A percentile compares a stretch with the other conserved stretches of the same genome.
phyloP scores from a whole-genome alignment of 176 grass and related monocot species.

The Alloteropsis semialata region DNA sequence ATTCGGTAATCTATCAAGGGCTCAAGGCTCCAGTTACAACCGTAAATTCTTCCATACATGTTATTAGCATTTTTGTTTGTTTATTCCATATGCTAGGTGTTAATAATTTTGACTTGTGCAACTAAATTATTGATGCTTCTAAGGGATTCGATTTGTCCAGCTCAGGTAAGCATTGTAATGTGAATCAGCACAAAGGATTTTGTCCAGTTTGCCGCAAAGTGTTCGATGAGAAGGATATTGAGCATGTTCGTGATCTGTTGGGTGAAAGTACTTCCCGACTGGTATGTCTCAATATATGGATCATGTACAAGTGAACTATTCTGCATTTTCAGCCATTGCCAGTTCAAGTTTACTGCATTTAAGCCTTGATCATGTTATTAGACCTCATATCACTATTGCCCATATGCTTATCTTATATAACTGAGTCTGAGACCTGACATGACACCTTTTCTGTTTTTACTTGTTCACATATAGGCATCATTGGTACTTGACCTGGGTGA shows the following conservation, averaged over 20 bases:
- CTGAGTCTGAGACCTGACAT: neutral
- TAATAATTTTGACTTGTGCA: slow-evolving; percentile 26
- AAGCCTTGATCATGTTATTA: slow-evolving; percentile 8
- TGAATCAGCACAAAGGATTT: slow-evolving; percentile 70
- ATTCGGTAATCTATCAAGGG: neutral
- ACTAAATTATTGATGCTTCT: slow-evolving; percentile 36
- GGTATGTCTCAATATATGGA: slow-evolving; percentile 56
- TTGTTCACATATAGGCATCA: slow-evolving; percentile 35
- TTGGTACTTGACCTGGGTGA: slow-evolving; percentile 33
- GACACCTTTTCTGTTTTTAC: neutral
- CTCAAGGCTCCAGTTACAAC: neutral
- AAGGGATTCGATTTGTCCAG: slow-evolving; percentile 38
- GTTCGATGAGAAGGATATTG: slow-evolving; percentile 91
- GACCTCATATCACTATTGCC: neutral
- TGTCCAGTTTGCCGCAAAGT: slow-evolving; percentile 94
- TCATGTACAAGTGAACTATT: neutral
- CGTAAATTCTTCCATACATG: slow-evolving; percentile 1
- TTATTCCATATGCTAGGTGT: slow-evolving; percentile 11
- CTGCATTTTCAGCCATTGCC: neutral
- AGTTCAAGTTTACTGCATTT: neutral
- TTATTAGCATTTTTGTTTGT: neutral
- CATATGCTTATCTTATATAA: slow-evolving; percentile 6
- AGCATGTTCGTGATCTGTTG: slow-evolving; percentile 66
- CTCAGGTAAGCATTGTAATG: slow-evolving; percentile 39
- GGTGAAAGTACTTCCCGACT: slow-evolving; percentile 36